phyloP scores from a whole-genome alignment of 345 rosid species.

The Kernera saxatilis region DNA sequence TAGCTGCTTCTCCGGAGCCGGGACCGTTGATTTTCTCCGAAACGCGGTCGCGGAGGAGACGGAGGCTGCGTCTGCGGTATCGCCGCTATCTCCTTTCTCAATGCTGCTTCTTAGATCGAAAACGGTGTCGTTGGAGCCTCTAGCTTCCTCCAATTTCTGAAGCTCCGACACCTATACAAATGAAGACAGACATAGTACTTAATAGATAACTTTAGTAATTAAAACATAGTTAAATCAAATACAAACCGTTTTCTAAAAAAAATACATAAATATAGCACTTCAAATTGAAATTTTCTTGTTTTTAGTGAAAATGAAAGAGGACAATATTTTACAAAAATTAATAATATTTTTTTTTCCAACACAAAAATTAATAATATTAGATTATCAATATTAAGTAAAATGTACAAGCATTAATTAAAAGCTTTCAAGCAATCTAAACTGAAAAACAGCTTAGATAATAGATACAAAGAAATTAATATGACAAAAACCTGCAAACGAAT shows the following conservation, averaged over 20 bases:
- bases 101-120: constrained; percentile 50
- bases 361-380: neutral
- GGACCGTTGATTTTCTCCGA: constrained; percentile 14
- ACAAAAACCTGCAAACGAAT: constrained; percentile 40
- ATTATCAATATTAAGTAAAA: neutral
- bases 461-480: neutral
- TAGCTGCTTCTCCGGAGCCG: constrained; percentile 77
- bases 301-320: neutral
- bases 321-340: neutral
- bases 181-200: neutral
- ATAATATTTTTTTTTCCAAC: too few species aligned
- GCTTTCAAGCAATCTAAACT: neutral
- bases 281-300: neutral
- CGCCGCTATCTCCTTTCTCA: constrained; percentile 53
- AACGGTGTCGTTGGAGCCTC: constrained; percentile 49
- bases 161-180: constrained; percentile 43
- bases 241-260: neutral
- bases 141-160: constrained; percentile 37
- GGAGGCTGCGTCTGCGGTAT: constrained; percentile 35
- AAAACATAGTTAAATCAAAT: neutral
- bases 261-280: too few species aligned
- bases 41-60: constrained; percentile 27
- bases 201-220: neutral
- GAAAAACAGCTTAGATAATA: neutral
- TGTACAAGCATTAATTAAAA: neutral